Evolutionary conservation across 1,139 yeast genomes (phyloP).

Genomic region (Pneumocystis wakefieldiae): DNA sequence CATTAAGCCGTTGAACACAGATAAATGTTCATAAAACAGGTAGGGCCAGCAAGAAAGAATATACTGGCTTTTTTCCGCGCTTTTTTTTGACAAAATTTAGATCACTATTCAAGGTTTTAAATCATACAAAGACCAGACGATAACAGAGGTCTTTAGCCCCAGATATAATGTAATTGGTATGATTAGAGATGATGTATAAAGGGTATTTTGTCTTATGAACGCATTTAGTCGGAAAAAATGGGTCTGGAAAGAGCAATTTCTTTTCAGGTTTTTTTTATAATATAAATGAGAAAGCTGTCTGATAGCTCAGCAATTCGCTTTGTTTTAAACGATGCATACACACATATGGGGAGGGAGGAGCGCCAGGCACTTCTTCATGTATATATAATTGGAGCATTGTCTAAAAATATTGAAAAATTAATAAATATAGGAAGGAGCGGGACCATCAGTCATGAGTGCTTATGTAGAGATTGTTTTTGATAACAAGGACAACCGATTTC

Average conservation of each 20-base stretch:
- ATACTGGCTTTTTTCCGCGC: not conserved
- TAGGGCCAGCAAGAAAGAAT: not conserved
- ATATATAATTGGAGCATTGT: slow-evolving; percentile 4
- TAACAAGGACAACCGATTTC: slow-evolving; percentile 62
- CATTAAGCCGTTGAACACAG: not conserved
- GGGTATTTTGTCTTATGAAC: not conserved
- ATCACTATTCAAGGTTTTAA: slow-evolving; percentile 84
- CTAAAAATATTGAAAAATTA: not conserved
- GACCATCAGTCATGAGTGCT: slow-evolving; percentile 74
- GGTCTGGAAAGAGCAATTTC: slow-evolving; percentile 92
- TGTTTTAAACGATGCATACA: slow-evolving; percentile 80
- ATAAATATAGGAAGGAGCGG: slow-evolving; percentile 40
- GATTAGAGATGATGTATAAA: slow-evolving; percentile 3
- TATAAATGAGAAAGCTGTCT: not conserved
- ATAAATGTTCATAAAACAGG: slow-evolving; percentile 16
- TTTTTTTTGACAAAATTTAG: slow-evolving; percentile 17
- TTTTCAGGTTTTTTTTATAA: slow-evolving; percentile 38
- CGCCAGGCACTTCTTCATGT: slow-evolving; percentile 79
- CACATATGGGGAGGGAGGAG: slow-evolving; percentile 76
- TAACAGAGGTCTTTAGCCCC: slow-evolving; percentile 62
- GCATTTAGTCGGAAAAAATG: slow-evolving; percentile 60
- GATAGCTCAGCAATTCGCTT: slow-evolving; percentile 57
- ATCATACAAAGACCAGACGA: slow-evolving; percentile 76
- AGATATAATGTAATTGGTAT: slow-evolving; percentile 64
- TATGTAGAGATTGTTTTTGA: slow-evolving; percentile 83